Evolutionary conservation across 2,329 filamentous ascomycete species (phyloP).

Genomic region (Talaromyces sp.): DNA sequence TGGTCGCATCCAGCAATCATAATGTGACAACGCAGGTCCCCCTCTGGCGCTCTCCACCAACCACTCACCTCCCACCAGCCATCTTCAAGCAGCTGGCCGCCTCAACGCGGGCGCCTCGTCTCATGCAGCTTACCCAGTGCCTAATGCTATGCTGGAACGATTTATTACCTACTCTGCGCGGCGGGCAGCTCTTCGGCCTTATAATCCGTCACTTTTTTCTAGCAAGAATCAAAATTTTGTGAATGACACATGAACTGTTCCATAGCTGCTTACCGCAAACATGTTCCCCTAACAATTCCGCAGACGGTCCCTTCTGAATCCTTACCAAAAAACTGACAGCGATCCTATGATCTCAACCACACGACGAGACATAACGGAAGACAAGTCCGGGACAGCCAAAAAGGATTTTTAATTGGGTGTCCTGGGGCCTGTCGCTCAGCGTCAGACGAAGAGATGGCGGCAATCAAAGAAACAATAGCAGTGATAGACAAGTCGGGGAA

Average conservation of each 20-base stretch:
- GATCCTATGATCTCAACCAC: background rate
- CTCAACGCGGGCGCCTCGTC: constrained; percentile 13
- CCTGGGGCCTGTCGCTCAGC: background rate
- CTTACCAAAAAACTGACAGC: background rate
- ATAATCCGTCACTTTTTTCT: background rate
- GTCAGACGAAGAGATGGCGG: constrained; percentile 14
- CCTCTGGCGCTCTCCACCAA: constrained; percentile 16
- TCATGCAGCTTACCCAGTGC: background rate
- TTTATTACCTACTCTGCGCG: background rate
- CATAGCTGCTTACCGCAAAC: background rate
- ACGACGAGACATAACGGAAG: background rate
- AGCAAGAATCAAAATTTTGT: background rate
- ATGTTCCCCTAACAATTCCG: background rate
- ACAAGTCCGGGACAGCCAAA: background rate
- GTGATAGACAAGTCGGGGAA: constrained; percentile 90
- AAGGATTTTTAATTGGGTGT: background rate
- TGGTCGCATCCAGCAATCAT: constrained; percentile 22
- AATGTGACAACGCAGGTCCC: constrained; percentile 23
- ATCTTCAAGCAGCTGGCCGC: constrained; percentile 8
- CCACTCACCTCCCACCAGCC: constrained; percentile 2
- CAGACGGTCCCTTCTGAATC: background rate
- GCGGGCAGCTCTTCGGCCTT: background rate
- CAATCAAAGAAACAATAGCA: constrained; percentile 68
- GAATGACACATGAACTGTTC: background rate
- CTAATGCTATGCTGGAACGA: constrained; percentile 3